phyloP scores from a whole-genome alignment of 2,329 filamentous ascomycete genomes.

The Fusarium chlamydosporum region DNA sequence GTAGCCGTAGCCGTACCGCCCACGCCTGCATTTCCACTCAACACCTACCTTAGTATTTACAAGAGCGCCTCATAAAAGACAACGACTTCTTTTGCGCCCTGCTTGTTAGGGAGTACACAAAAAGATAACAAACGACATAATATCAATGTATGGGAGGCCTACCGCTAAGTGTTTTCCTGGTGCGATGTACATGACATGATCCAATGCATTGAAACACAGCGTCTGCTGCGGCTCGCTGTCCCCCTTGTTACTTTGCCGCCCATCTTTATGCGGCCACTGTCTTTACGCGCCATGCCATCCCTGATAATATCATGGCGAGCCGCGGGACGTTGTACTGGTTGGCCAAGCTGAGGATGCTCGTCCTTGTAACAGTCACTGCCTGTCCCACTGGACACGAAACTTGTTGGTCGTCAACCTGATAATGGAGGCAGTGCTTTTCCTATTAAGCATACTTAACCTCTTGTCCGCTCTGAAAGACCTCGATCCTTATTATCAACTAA shows the following conservation, averaged over 20 bases:
- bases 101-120: neutral
- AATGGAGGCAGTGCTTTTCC: too few species aligned
- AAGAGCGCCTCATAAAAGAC: constrained; percentile 6
- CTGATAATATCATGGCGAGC: too few species aligned
- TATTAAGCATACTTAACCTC: too few species aligned
- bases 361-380: too few species aligned
- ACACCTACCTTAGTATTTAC: too few species aligned
- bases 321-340: too few species aligned
- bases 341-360: too few species aligned
- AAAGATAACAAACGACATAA: neutral
- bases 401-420: too few species aligned
- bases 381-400: too few species aligned
- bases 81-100: too few species aligned
- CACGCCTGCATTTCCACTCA: constrained; percentile 6
- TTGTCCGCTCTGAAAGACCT: too few species aligned
- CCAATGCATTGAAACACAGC: constrained; percentile 1
- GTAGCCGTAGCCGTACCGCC: constrained; percentile 36
- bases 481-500: too few species aligned
- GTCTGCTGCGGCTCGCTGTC: constrained; percentile 8
- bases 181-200: neutral
- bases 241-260: constrained; percentile 23
- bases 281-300: constrained; percentile 30
- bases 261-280: constrained; percentile 8
- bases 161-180: neutral
- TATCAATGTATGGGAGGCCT: constrained; percentile 1